These are phyloP conservation scores for Eucalyptus erythrocorys DNA, from an alignment of 345 rosid species.

Conservation along the genomic window DNA sequence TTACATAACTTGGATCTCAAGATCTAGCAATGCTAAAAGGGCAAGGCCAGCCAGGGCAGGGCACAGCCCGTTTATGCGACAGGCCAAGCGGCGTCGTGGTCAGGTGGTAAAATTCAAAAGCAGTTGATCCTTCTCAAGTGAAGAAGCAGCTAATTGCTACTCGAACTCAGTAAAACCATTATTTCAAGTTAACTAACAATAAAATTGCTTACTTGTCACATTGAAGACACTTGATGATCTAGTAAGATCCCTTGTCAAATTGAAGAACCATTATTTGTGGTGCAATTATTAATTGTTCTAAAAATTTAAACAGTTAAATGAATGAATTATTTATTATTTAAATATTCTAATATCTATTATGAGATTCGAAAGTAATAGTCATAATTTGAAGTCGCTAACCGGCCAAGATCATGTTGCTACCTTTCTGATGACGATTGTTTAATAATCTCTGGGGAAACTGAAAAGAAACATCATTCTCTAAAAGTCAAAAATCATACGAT, in stretches of 20 bases:
- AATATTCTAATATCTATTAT: not conserved
- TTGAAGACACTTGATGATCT: not conserved
- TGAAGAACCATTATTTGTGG: no score
- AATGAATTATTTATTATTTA: no score
- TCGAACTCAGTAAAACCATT: not conserved
- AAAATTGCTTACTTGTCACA: not conserved
- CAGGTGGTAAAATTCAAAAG: no score
- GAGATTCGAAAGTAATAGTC: not conserved
- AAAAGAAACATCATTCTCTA: not conserved
- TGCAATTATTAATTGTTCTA: rapidly evolving
- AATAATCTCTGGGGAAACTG: not conserved
- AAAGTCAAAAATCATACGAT: not conserved
- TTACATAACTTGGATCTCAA: no score
- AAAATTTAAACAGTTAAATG: rapidly evolving
- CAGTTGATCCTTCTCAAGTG: no score
- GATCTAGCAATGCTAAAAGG: no score
- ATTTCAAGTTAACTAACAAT: not conserved
- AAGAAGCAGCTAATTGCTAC: not conserved
- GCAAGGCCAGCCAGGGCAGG: no score
- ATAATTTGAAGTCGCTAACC: not conserved
- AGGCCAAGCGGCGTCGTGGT: no score
- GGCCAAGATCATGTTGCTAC: not conserved
- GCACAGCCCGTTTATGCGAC: no score
- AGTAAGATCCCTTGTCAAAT: not conserved
- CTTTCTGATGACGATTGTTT: not conserved